phyloP scores from a whole-genome alignment of 352 stramenopile species.

The Saprolegnia parasitica region DNA sequence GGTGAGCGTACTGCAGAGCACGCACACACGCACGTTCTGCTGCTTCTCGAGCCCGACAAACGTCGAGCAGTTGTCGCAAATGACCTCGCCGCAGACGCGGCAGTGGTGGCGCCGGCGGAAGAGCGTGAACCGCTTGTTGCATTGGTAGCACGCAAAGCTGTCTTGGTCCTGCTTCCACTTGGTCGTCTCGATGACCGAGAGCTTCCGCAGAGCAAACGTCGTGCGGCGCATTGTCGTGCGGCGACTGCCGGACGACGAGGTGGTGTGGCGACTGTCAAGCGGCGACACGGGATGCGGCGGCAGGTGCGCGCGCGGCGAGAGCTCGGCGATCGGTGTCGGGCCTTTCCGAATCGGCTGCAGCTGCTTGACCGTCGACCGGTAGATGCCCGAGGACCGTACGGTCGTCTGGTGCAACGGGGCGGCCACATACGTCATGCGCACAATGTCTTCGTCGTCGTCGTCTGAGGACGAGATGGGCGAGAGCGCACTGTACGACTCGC shows the following conservation, averaged over 20 bases:
- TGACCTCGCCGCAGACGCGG: slow-evolving; percentile 74
- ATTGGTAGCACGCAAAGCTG: slow-evolving; percentile 82
- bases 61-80: slow-evolving; percentile 72
- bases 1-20: slow-evolving; percentile 79
- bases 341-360: background rate
- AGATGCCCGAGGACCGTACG: background rate
- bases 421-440: background rate
- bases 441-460: background rate
- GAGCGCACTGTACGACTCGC: background rate
- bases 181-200: slow-evolving; percentile 74
- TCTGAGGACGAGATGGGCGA: background rate
- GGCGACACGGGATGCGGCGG: no score
- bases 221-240: slow-evolving; percentile 41
- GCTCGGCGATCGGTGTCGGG: background rate
- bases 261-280: background rate
- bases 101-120: slow-evolving; percentile 85
- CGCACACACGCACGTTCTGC: slow-evolving; percentile 64
- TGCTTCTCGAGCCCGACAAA: background rate
- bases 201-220: slow-evolving; percentile 61
- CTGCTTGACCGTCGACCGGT: background rate
- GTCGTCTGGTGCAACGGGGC: background rate
- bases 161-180: slow-evolving; percentile 84
- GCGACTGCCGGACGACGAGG: background rate
- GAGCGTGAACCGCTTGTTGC: slow-evolving; percentile 85
- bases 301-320: background rate